Base-by-base conservation (phyloP, 225 moss, liverwort and hornwort genomes). In the Bryoerythrophyllum caledonicum region DNA sequence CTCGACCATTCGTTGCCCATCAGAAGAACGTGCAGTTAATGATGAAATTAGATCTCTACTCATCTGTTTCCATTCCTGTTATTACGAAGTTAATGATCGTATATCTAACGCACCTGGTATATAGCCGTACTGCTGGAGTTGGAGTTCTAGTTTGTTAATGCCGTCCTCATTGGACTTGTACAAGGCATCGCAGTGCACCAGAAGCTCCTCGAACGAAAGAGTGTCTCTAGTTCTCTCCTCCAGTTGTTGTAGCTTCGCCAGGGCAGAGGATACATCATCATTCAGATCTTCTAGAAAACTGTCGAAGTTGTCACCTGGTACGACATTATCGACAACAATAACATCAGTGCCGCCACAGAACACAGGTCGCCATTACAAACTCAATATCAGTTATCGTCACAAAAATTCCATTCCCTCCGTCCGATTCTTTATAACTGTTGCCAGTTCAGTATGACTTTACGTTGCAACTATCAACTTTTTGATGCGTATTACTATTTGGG, bases 91-190 rank as follows among this genome's bases (percentile, higher is more conserved):
- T 43, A 32, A 9, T n/a, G 25, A 46, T 65, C 76, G 24, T 38
- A 73, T 32, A 23, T 68, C 34, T 23, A 55, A 67, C 68, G 49
- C 23, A 97, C 94, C 94, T 88, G 80, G 91, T 37, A 78, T 57
- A 67, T 94, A 97, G 30, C 94, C 96, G 71, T 88, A 94, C 71
- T 91, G 91, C 74, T 89, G 85, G 68, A 94, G 81, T 26, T 97
- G 87, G 41, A 82, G 60, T 75, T 94, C 90, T 62, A 97, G 73
- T 65, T 72, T 78, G 11, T 74, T 56, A 41, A 97, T 89, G 67
- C 87, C 87, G 67, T 78, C 78, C 78, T 93, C 94, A 64, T 88
- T 94, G 74, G 82, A 82, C 48, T 90, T 84, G 75, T 91, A 97
- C 64, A 94, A 58, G 48, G 90, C 87, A 76, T 81, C 86, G 79